These are phyloP conservation scores for Hericium erinaceus DNA, from an alignment of 768 basidiomycete genomes.

Conservation along the genomic window DNA sequence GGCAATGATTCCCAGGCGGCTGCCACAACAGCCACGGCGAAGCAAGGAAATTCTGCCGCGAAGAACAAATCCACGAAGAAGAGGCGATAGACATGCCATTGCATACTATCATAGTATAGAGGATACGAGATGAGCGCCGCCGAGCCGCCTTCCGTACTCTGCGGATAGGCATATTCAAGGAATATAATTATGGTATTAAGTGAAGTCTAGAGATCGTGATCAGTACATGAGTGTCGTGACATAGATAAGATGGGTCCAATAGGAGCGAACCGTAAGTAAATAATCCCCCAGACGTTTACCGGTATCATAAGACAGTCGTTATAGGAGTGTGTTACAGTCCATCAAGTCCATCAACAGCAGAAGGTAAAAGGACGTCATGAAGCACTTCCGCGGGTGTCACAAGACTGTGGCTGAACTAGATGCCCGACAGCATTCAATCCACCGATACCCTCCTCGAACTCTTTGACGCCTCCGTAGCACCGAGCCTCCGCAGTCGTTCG, in stretches of 20 bases:
- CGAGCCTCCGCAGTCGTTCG: slow-evolving; percentile 10
- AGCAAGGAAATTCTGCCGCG: background rate
- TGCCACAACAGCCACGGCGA: slow-evolving; percentile 6
- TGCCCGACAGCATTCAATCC: background rate
- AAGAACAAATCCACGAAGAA: slow-evolving; percentile 8
- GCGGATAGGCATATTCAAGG: background rate
- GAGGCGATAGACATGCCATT: background rate
- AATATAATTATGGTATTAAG: background rate
- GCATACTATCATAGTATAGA: no score
- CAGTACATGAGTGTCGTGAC: no score
- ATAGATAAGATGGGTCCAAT: no score
- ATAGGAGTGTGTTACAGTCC: no score
- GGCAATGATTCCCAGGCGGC: slow-evolving; percentile 1
- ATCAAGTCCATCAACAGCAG: no score
- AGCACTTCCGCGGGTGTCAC: no score
- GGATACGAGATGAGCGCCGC: background rate
- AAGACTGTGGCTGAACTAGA: no score
- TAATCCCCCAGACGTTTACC: no score
- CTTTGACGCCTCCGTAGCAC: slow-evolving; percentile 5
- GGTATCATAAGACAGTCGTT: no score
- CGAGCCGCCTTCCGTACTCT: background rate
- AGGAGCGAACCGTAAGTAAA: no score
- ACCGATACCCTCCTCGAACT: slow-evolving; percentile 8
- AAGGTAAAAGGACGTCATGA: no score
- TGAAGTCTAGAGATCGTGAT: no score